Base-by-base conservation (phyloP, 148 eudicot genomes). In the Vaccinium corymbosum region DNA sequence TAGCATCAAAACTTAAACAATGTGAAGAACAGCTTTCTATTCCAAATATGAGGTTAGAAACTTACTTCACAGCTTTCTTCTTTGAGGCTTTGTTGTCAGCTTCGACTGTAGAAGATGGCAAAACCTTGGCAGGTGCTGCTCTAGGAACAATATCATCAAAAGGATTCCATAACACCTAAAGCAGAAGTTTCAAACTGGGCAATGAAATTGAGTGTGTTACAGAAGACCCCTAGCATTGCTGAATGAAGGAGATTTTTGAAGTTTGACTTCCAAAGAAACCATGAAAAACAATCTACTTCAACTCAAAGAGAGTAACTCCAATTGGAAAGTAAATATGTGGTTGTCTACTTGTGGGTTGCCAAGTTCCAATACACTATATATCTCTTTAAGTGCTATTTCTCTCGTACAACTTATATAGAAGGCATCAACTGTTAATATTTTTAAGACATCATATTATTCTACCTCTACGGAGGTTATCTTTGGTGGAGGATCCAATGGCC, bases 61-160 rank as follows among this genome's bases (percentile, higher is more conserved):
- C 95, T 92, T 88, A 94, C 99, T 97, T 97, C 52, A 91, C 94
- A 83, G 92, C 87, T 90, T 94, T 97, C 89, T 89, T 94, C 89
- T 93, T 94, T 50, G 88, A 50, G 76, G 86, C 91, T 89, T 90
- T 92, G 84, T 86, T 89, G 57, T 85, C 92, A 46, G 80, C 76
- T 56, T 86, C 92, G 71, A 59, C 71, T 56, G 86, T 52, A 80
- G 89, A 83, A 85, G 92, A 15, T 80, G 85, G 87, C 88, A 88
- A 86, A 77, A 89, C 75, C 84, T 85, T 92, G 78, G 90, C 81
- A 52, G 81, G 81, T 78, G 72, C 74, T 46, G 71, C 88, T 92
- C 98, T 92, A 20, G 98, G 98, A 84, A 89, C 87, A 89, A 97
- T 90, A 92, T 97, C 99, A 77, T 97, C 99, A 91, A 93, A 97